These are phyloP conservation scores for Reutealis trisperma DNA, from an alignment of 345 rosid species.

Conservation along the genomic window DNA sequence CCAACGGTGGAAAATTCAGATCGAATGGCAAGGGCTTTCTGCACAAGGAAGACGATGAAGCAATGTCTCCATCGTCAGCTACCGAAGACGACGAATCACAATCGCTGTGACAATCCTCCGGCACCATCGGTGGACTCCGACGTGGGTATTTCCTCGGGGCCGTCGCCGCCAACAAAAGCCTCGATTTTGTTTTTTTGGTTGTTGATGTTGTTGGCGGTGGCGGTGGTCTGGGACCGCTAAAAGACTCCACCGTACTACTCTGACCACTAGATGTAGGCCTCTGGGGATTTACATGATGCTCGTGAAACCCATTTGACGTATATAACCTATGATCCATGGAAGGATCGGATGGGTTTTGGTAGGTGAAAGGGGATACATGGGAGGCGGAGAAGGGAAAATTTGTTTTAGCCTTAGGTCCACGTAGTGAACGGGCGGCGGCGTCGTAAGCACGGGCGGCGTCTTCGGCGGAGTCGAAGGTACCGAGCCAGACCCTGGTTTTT, in stretches of 20 bases:
- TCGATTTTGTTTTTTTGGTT: not conserved
- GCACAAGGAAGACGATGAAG: conserved; percentile 44
- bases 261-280: conserved; percentile 82
- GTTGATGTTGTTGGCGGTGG: conserved; percentile 3
- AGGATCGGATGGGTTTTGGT: conserved; percentile 10
- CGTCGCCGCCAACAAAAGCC: not conserved
- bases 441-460: conserved; percentile 96
- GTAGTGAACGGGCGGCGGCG: conserved; percentile 72
- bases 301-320: conserved; percentile 37
- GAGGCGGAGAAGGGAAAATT: conserved; percentile 53
- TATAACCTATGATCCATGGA: conserved; percentile 39
- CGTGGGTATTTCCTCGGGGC: conserved; percentile 44
- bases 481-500: conserved; percentile 89
- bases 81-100: conserved; percentile 97
- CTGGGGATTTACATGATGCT: conserved; percentile 43
- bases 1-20: conserved; percentile 90
- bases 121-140: conserved; percentile 58
- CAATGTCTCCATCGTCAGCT: conserved; percentile 56
- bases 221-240: conserved; percentile 70
- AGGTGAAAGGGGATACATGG: conserved; percentile 23
- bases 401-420: conserved; percentile 89
- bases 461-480: conserved; percentile 87
- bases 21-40: conserved; percentile 55
- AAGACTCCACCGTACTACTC: conserved; percentile 97
- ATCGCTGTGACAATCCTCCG: conserved; percentile 88